These are phyloP conservation scores for Euphorbia pulcherrima DNA, from an alignment of 345 rosid species.

Conservation along the genomic window DNA sequence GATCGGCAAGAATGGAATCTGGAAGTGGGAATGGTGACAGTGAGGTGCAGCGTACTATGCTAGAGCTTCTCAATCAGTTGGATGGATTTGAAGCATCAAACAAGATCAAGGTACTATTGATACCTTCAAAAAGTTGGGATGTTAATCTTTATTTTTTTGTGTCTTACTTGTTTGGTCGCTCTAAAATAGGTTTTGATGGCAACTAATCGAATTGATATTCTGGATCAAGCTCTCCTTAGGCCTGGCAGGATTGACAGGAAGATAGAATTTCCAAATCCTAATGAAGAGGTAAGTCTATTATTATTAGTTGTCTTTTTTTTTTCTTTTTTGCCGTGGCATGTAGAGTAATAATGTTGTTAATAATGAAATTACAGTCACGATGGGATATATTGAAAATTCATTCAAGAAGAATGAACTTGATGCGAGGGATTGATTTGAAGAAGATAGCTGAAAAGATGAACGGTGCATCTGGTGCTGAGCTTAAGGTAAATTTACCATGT, in stretches of 20 bases:
- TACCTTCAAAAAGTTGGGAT: background rate
- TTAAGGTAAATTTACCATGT: conserved; percentile 56
- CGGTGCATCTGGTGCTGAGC: conserved; percentile 99
- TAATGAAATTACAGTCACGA: conserved; percentile 66
- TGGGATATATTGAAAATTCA: conserved; percentile 90
- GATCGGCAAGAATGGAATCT: conserved; percentile 99
- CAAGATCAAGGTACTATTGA: conserved; percentile 74
- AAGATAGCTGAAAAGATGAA: conserved; percentile 98
- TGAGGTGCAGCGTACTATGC: conserved; percentile 97
- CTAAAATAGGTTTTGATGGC: conserved; percentile 92
- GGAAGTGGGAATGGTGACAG: conserved; percentile 99
- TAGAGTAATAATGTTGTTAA: conserved; percentile 1
- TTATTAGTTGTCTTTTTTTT: background rate
- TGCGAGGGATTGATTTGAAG: conserved; percentile 97
- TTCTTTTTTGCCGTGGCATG: background rate
- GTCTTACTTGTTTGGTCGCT: conserved; percentile 1
- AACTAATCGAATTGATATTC: conserved; percentile 91
- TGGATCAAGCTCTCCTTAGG: conserved; percentile 98
- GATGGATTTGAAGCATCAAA: conserved; percentile 99
- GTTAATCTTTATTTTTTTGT: background rate
- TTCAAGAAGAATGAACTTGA: conserved; percentile 92
- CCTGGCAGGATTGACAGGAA: conserved; percentile 98
- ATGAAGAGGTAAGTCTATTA: conserved; percentile 58
- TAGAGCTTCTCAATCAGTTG: conserved; percentile 98
- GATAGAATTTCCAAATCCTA: conserved; percentile 97